These are phyloP conservation scores for Fusarium sulawesiense DNA, from an alignment of 2,329 filamentous ascomycete genomes.

Conservation along the genomic window DNA sequence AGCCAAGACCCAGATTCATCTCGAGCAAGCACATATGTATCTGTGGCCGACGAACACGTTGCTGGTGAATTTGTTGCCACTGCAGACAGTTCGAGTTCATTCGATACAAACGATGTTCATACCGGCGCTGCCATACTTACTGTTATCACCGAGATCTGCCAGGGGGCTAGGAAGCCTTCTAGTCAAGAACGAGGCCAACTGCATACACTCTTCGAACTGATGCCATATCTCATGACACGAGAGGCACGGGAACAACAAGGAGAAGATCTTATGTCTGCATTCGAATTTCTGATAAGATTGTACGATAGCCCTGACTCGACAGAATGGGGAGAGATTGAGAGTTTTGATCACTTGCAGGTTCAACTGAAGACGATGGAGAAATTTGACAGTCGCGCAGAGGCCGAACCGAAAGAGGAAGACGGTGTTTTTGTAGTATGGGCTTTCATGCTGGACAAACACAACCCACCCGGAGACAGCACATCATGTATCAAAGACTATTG, in stretches of 20 bases:
- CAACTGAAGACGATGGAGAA: neutral
- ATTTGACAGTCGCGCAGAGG: slow-evolving; percentile 17
- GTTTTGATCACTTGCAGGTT: slow-evolving; percentile 17
- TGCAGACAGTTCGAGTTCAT: neutral
- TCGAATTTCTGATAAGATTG: slow-evolving; percentile 11
- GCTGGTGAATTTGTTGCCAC: neutral
- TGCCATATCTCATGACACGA: slow-evolving; percentile 28
- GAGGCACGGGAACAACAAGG: neutral
- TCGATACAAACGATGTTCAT: slow-evolving; percentile 5
- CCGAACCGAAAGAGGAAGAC: slow-evolving; percentile 8
- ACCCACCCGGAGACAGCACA: neutral
- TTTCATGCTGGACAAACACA: neutral
- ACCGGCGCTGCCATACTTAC: slow-evolving; percentile 3
- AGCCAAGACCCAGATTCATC: neutral
- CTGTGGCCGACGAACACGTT: neutral
- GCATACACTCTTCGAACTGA: neutral
- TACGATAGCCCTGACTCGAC: slow-evolving; percentile 7
- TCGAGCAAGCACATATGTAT: neutral
- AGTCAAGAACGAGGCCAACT: neutral
- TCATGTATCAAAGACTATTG: neutral
- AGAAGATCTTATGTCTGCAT: neutral
- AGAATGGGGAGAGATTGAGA: slow-evolving; percentile 24
- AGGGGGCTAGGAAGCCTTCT: neutral
- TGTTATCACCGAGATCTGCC: slow-evolving; percentile 12
- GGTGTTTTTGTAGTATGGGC: slow-evolving; percentile 21